phyloP scores from a whole-genome alignment of 1,139 yeast genomes.

The Pichia sp. region DNA sequence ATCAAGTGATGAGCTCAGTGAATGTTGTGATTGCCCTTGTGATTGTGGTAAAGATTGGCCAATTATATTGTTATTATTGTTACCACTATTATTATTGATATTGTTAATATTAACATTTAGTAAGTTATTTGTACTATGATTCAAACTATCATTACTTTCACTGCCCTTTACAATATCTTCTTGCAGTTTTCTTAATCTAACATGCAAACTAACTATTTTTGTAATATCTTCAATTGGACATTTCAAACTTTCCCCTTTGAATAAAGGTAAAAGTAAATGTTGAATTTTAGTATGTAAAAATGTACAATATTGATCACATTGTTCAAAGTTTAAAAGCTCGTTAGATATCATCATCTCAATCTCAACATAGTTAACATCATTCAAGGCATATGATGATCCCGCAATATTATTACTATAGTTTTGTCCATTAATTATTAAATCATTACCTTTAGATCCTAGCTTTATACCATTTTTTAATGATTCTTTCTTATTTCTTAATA shows the following conservation, averaged over 20 bases:
- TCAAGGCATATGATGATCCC: conserved; percentile 11
- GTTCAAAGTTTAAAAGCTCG: conserved; percentile 31
- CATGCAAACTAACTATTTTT: conserved; percentile 41
- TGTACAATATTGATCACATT: conserved; percentile 41
- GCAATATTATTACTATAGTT: conserved; percentile 7
- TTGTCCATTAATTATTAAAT: conserved; percentile 1
- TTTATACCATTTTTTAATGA: conserved; percentile 28
- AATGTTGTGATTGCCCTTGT: conserved; percentile 10
- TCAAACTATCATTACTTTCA: not conserved
- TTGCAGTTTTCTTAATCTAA: conserved; percentile 29
- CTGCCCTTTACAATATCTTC: conserved; percentile 1
- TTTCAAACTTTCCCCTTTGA: conserved; percentile 41
- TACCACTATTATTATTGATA: not conserved
- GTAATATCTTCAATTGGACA: conserved; percentile 55
- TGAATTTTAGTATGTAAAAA: conserved; percentile 45
- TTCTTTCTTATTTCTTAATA: conserved; percentile 28
- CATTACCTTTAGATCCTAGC: conserved; percentile 25
- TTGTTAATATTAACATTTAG: not conserved
- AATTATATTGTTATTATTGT: not conserved
- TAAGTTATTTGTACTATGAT: too few relatives aligned
- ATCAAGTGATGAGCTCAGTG: not conserved
- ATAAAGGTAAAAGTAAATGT: conserved; percentile 40
- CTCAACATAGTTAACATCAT: conserved; percentile 17
- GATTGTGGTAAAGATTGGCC: not conserved
- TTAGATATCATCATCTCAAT: conserved; percentile 24